Conservation (phyloP, 306 rosid species). For the Lagenaria siceraria region DNA sequence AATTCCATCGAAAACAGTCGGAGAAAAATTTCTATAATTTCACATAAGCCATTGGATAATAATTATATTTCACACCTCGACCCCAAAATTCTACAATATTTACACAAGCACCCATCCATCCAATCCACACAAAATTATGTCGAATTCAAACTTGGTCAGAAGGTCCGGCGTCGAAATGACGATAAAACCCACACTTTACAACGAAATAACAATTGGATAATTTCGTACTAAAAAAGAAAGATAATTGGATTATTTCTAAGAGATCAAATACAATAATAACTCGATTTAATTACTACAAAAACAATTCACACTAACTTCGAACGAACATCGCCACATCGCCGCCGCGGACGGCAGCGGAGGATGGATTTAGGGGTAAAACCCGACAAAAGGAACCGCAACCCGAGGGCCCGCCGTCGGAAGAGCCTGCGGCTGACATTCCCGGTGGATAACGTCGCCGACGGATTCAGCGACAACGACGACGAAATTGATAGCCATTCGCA, state of each 20-base stretch:
- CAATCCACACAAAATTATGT: not conserved
- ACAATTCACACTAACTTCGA: not conserved
- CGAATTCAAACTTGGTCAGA: not conserved
- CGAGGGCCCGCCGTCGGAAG: not conserved
- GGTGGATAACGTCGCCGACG: constrained; percentile 35
- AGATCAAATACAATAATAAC: not conserved
- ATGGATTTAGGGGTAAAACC: constrained; percentile 31
- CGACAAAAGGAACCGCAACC: constrained; percentile 38
- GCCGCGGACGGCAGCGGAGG: not conserved
- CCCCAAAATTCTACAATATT: not conserved
- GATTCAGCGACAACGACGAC: constrained; percentile 60
- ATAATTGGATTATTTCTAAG: not conserved
- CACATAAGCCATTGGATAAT: not conserved
- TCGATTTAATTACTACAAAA: not conserved
- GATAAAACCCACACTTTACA: not conserved
- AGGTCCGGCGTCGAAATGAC: not conserved
- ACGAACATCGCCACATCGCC: not conserved
- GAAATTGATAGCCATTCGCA: constrained; percentile 57
- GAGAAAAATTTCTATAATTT: too few species aligned
- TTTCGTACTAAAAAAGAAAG: not conserved
- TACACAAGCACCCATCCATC: not conserved
- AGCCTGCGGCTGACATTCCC: constrained; percentile 14
- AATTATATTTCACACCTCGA: not conserved
- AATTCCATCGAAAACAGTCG: too few species aligned
- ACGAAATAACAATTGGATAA: not conserved